Evolutionary conservation across 805 yeast genomes (phyloP).

Genomic region (Hanseniaspora hatyaiensis): DNA sequence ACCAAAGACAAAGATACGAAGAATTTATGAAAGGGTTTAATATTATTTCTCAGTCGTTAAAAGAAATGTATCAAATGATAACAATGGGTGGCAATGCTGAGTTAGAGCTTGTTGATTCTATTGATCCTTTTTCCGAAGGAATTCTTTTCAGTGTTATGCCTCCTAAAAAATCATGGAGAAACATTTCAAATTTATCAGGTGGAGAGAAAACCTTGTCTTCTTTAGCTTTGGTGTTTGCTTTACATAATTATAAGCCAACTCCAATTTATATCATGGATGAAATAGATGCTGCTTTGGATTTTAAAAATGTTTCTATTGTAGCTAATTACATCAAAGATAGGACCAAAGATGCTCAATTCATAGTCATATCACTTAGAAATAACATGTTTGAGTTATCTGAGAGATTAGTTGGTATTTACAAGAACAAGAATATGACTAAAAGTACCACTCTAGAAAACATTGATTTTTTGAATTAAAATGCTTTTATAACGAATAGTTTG

Average conservation of each 20-base stretch:
- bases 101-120: constrained; percentile 82
- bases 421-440: constrained; percentile 79
- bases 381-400: constrained; percentile 97
- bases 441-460: constrained; percentile 67
- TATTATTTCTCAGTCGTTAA: constrained; percentile 71
- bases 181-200: constrained; percentile 87
- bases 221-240: constrained; percentile 86
- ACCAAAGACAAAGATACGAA: constrained; percentile 61
- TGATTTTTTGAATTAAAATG: constrained; percentile 34
- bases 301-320: constrained; percentile 90
- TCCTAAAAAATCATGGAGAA: constrained; percentile 95
- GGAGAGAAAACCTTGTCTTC: constrained; percentile 96
- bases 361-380: constrained; percentile 87
- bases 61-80: constrained; percentile 96
- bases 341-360: constrained; percentile 90
- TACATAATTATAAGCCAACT: constrained; percentile 91
- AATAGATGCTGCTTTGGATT: constrained; percentile 96
- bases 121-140: constrained; percentile 98
- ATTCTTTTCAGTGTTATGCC: constrained; percentile 97
- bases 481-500: no score
- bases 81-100: constrained; percentile 99
- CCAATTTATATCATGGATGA: constrained; percentile 98
- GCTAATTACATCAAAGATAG: constrained; percentile 94
- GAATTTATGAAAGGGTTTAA: constrained; percentile 92
- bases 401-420: constrained; percentile 89